Percentiles rank a stretch among this genome's conserved stretches.
Conservation (phyloP, 2,329 filamentous ascomycete genomes). For the Rosellinia necatrix region DNA sequence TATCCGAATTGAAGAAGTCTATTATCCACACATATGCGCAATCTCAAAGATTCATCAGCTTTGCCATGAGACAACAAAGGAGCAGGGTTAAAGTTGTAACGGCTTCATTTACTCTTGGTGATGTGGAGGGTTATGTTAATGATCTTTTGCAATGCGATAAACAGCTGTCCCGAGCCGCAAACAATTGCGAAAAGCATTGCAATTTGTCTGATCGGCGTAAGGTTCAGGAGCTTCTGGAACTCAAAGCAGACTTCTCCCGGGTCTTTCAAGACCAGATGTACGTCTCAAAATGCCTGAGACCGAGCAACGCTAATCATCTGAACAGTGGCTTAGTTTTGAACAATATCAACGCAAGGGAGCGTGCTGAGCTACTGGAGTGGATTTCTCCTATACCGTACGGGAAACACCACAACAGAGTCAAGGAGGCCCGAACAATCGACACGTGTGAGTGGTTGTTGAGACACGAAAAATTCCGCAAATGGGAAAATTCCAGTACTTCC, state of each 20-base stretch:
- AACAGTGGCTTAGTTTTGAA: neutral
- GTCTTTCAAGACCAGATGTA: conserved; percentile 6
- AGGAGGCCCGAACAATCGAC: neutral
- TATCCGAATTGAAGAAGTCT: neutral
- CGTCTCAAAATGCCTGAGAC: neutral
- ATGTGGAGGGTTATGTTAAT: neutral
- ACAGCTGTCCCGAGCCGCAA: neutral
- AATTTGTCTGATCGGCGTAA: neutral
- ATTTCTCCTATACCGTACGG: conserved; percentile 11
- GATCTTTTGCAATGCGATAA: neutral
- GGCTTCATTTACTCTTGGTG: neutral
- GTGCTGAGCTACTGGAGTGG: neutral
- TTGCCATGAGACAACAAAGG: neutral
- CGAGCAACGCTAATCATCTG: neutral
- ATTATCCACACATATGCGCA: conserved; percentile 6
- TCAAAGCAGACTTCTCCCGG: neutral
- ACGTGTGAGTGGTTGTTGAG: conserved; percentile 16
- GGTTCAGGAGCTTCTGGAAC: neutral
- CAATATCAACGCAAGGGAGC: neutral
- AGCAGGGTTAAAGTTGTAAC: neutral
- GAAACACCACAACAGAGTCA: conserved; percentile 6
- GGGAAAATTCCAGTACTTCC: conserved; percentile 2
- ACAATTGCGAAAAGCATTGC: neutral
- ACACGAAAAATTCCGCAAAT: neutral
- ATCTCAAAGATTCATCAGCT: conserved; percentile 4